Evolutionary conservation across 2,329 filamentous ascomycete species (phyloP).

Genomic region (Alternaria metachromatica): DNA sequence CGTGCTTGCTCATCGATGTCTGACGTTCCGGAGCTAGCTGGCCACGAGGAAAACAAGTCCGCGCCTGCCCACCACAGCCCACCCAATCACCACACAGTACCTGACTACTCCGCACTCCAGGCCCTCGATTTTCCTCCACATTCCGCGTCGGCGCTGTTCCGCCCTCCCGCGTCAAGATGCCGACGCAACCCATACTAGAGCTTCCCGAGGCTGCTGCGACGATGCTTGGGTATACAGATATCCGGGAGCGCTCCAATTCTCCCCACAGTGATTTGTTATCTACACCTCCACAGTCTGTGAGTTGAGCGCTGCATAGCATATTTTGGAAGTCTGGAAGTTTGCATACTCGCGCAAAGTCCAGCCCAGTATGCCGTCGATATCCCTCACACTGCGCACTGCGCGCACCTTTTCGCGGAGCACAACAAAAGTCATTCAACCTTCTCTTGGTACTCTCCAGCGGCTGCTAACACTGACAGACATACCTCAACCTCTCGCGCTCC

Average conservation of each 20-base stretch:
- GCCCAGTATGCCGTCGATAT: conserved; percentile 44
- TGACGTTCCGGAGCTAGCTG: not conserved
- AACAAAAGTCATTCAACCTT: conserved; percentile 33
- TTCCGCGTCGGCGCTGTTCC: conserved; percentile 21
- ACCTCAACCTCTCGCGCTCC: conserved; percentile 43
- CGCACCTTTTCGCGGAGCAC: conserved; percentile 43
- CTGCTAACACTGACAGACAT: conserved; percentile 37
- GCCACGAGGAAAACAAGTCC: conserved; percentile 16
- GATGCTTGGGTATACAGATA: not conserved
- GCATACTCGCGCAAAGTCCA: not conserved
- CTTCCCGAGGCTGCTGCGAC: conserved; percentile 14
- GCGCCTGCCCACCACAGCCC: conserved; percentile 7
- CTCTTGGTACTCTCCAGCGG: no score
- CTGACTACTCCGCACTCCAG: conserved; percentile 10
- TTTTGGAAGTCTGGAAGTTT: not conserved
- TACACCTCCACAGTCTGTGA: not conserved
- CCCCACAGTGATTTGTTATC: not conserved
- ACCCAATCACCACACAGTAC: conserved; percentile 14
- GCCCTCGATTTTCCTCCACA: conserved; percentile 18
- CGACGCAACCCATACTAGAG: conserved; percentile 23
- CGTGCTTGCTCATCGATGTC: not conserved
- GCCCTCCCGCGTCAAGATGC: conserved; percentile 9
- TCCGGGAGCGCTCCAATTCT: not conserved
- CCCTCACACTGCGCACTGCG: conserved; percentile 43
- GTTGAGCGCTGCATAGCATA: not conserved